Evolutionary conservation across 768 basidiomycete species (phyloP).

Genomic region (Psilocybe azurescens): DNA sequence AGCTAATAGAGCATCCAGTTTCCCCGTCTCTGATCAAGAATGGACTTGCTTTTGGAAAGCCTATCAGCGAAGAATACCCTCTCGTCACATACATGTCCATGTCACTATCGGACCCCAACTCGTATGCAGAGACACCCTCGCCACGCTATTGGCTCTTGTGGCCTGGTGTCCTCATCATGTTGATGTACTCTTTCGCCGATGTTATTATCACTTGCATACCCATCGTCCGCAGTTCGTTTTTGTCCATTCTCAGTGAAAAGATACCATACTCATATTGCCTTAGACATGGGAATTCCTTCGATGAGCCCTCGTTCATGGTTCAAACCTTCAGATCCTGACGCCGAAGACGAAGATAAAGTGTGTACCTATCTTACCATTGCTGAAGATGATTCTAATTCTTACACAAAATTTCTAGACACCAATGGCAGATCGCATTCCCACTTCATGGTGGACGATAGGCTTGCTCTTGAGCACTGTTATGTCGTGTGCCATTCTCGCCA

Average conservation of each 20-base stretch:
- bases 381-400: not conserved
- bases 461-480: slow-evolving; percentile 52
- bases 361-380: not conserved
- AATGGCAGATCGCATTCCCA: slow-evolving; percentile 57
- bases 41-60: slow-evolving; percentile 52
- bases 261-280: not conserved
- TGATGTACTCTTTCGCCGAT: slow-evolving; percentile 63
- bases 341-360: slow-evolving; percentile 52
- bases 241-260: not conserved
- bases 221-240: slow-evolving; percentile 31
- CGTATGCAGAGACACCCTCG: slow-evolving; percentile 49
- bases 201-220: slow-evolving; percentile 47
- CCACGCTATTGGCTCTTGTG: slow-evolving; percentile 68
- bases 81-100: slow-evolving; percentile 49
- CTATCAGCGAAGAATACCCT: slow-evolving; percentile 43
- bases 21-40: slow-evolving; percentile 57
- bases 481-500: slow-evolving; percentile 57
- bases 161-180: slow-evolving; percentile 68
- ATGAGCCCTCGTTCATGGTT: slow-evolving; percentile 38
- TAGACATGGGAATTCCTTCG: slow-evolving; percentile 23
- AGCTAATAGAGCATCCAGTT: slow-evolving; percentile 32
- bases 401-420: slow-evolving; percentile 38
- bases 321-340: slow-evolving; percentile 31
- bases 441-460: slow-evolving; percentile 58
- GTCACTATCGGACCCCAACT: slow-evolving; percentile 48